These are phyloP conservation scores for Rhododendron griersonianum DNA, from an alignment of 148 eudicot genomes.

Conservation along the genomic window DNA sequence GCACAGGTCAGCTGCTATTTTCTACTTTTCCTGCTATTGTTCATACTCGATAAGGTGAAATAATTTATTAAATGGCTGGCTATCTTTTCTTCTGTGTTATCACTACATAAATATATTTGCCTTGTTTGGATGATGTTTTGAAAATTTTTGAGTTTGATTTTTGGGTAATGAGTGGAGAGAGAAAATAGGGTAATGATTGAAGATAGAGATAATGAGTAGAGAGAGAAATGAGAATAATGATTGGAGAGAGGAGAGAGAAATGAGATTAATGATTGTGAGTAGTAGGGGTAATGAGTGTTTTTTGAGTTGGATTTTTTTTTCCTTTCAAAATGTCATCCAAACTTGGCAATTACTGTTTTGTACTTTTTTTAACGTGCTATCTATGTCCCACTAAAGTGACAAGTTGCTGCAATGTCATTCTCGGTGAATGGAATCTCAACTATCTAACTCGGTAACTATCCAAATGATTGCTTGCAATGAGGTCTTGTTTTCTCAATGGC, in stretches of 20 bases:
- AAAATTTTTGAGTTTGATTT: too few relatives aligned
- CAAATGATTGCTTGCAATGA: background rate
- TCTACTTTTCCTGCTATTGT: slow-evolving; percentile 5
- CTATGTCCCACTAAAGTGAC: background rate
- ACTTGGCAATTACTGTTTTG: background rate
- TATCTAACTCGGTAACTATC: background rate
- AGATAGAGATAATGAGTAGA: too few relatives aligned
- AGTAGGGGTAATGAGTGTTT: too few relatives aligned
- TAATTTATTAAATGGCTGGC: background rate
- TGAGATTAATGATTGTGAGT: too few relatives aligned
- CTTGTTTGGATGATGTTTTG: too few relatives aligned
- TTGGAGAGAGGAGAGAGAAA: too few relatives aligned
- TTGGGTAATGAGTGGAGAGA: too few relatives aligned
- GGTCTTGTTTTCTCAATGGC: slow-evolving; percentile 3
- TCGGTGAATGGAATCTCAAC: background rate
- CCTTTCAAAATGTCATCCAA: too few relatives aligned
- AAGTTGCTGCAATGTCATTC: background rate
- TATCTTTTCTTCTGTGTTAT: background rate
- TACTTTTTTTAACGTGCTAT: background rate
- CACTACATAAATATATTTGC: background rate
- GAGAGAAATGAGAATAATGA: too few relatives aligned
- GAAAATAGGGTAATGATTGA: too few relatives aligned
- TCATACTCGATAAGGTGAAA: background rate
- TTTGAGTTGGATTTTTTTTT: too few relatives aligned
- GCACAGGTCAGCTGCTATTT: slow-evolving; percentile 70